phyloP scores from a whole-genome alignment of 2,329 filamentous ascomycete species.

The Ophiostoma australiae region DNA sequence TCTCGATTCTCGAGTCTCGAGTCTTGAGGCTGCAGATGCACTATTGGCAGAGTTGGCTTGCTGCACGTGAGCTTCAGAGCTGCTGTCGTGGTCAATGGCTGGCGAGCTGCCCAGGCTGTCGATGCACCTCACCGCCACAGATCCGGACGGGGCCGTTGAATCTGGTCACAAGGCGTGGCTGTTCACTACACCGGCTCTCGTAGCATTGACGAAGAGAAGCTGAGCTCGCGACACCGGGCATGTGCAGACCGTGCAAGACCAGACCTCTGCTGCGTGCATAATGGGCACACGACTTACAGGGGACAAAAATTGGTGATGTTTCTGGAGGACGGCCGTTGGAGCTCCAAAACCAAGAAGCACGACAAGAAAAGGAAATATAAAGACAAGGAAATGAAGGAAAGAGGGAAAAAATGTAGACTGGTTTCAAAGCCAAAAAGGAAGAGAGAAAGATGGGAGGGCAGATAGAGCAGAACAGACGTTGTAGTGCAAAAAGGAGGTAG shows the following conservation, averaged over 20 bases:
- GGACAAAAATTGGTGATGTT: constrained; percentile 10
- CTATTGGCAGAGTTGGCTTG: neutral
- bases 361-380: neutral
- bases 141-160: neutral
- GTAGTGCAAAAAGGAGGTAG: constrained; percentile 1
- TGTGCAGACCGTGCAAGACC: neutral
- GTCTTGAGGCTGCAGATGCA: neutral
- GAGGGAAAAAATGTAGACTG: neutral
- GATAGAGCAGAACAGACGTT: neutral
- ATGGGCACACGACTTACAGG: constrained; percentile 13
- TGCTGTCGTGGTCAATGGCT: constrained; percentile 2
- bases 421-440: neutral
- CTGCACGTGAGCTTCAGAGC: neutral
- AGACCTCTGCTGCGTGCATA: neutral
- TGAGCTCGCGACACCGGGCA: no score
- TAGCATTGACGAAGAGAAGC: neutral
- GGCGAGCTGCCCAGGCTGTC: neutral
- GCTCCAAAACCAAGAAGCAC: constrained; percentile 7
- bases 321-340: neutral
- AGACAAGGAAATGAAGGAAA: neutral
- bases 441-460: neutral
- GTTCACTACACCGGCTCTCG: neutral
- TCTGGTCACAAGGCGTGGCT: neutral
- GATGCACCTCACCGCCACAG: constrained; percentile 19
- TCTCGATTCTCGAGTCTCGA: neutral